Base-by-base conservation (phyloP, 495 filamentous ascomycete genomes). In the Xylaria palmicola region DNA sequence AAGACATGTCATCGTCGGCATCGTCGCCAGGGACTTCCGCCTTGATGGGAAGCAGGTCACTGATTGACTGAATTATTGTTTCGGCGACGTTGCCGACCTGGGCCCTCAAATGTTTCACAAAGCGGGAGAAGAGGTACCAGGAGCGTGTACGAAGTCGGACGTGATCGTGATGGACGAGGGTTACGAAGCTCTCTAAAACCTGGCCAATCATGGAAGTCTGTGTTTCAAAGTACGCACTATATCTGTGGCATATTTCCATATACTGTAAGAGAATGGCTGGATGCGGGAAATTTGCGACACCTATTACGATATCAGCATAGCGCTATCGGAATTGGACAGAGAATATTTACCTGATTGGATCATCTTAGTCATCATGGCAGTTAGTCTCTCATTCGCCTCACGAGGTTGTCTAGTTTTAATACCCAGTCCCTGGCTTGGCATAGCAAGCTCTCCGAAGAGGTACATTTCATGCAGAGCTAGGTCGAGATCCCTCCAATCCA, bases 171-270 rank as follows among this genome's bases (percentile, higher is more conserved):
- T 98, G 94, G 3, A 93, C 88, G 24, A 97, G 84, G 30, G 86
- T 85, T 34, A 98, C 90, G 75, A 98, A 99, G 67, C 88, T 89
- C 64, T 97, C 92, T n/a, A 99, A 79, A 4, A 92, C 92, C 60
- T 83, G 86, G 6, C 90, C 89, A 43, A 98, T 94, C 47, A 87
- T 82, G 1, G 85, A 79, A 2, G 87, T 81, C 64, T 96, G 89
- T 36, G 83, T 80, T 60, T 95, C 90, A 75, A 99, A 98, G 75
- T 97, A 97, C n/a, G 85, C 82, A 72, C 85, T 87, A 71, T 98
- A 98, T 36, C 94, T 88, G 32, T 96, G 92, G 70, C 91, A 95
- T 40, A 96, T 94, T 66, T 98, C 94, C 95, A 98, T 98, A 66
- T 94, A 98, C 73, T 96, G 92, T 15, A 98, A 80, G 59, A 97